These are phyloP conservation scores for Lachancea meyersii DNA, from an alignment of 805 yeast genomes.

Conservation along the genomic window DNA sequence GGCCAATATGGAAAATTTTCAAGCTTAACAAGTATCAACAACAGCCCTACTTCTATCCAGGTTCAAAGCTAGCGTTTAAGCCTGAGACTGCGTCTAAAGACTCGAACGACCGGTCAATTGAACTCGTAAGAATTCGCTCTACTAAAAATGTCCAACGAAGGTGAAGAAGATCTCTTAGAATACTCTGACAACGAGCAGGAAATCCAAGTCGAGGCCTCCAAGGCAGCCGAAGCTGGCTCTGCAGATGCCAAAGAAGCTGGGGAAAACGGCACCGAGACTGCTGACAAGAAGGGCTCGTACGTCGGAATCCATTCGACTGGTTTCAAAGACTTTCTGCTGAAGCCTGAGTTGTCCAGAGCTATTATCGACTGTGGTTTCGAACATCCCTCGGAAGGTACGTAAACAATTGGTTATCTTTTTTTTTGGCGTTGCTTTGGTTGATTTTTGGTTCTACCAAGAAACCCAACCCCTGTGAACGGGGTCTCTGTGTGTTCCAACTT, in stretches of 20 bases:
- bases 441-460: neutral
- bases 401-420: neutral
- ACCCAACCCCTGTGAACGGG: too few relatives aligned
- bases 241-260: constrained; percentile 22
- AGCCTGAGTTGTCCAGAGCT: constrained; percentile 95
- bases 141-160: constrained; percentile 75
- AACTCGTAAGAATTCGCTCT: neutral
- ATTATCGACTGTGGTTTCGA: constrained; percentile 99
- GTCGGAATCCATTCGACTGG: constrained; percentile 98
- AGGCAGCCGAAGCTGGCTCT: constrained; percentile 35
- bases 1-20: neutral
- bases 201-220: constrained; percentile 55
- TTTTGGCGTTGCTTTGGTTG: neutral
- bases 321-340: constrained; percentile 92
- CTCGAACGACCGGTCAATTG: constrained; percentile 3
- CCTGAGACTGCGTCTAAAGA: neutral
- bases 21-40: neutral
- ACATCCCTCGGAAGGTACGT: constrained; percentile 97
- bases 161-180: constrained; percentile 98
- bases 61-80: neutral
- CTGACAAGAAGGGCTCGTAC: constrained; percentile 91
- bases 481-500: too few relatives aligned
- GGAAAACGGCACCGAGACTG: constrained; percentile 41
- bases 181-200: constrained; percentile 98
- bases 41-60: neutral